These are phyloP conservation scores for Coniochaeta prunicola DNA, from an alignment of 2,329 filamentous ascomycete species.

Conservation along the genomic window DNA sequence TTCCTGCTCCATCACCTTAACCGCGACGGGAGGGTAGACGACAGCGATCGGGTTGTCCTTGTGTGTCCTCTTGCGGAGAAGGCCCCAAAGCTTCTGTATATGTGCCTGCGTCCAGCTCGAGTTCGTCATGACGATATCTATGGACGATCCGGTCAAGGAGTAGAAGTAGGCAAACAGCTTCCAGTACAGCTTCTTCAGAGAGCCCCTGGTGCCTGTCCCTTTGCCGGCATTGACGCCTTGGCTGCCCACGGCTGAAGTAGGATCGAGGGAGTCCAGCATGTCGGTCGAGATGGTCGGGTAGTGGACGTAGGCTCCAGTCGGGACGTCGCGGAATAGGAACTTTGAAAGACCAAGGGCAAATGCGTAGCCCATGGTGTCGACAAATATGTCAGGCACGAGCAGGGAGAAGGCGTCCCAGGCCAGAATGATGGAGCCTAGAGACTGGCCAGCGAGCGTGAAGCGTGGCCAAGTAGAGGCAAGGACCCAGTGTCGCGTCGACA, in stretches of 20 bases:
- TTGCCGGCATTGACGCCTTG: slow-evolving; percentile 79
- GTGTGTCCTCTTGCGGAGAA: slow-evolving; percentile 36
- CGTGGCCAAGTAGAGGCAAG: slow-evolving; percentile 81
- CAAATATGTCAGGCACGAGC: slow-evolving; percentile 84
- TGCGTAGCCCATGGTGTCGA: slow-evolving; percentile 98
- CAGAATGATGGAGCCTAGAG: slow-evolving; percentile 76
- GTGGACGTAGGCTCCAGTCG: slow-evolving; percentile 91
- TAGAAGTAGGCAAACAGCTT: slow-evolving; percentile 75
- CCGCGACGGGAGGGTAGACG: slow-evolving; percentile 88
- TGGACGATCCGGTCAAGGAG: slow-evolving; percentile 69
- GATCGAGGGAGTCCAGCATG: slow-evolving; percentile 81
- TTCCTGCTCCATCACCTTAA: slow-evolving; percentile 70
- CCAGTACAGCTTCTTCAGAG: slow-evolving; percentile 79
- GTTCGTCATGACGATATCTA: slow-evolving; percentile 97
- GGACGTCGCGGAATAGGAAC: slow-evolving; percentile 69
- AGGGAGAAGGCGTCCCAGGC: slow-evolving; percentile 92
- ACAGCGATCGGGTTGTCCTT: slow-evolving; percentile 55
- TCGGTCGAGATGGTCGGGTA: slow-evolving; percentile 98
- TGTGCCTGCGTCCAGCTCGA: slow-evolving; percentile 89
- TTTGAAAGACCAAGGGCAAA: slow-evolving; percentile 81
- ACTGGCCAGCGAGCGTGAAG: slow-evolving; percentile 93
- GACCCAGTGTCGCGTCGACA: slow-evolving; percentile 80
- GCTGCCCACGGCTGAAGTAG: slow-evolving; percentile 45
- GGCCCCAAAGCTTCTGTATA: slow-evolving; percentile 73
- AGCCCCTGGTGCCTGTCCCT: slow-evolving; percentile 64